Conservation (phyloP, 768 basidiomycete genomes). For the Chalciporus sphaerocephalus region DNA sequence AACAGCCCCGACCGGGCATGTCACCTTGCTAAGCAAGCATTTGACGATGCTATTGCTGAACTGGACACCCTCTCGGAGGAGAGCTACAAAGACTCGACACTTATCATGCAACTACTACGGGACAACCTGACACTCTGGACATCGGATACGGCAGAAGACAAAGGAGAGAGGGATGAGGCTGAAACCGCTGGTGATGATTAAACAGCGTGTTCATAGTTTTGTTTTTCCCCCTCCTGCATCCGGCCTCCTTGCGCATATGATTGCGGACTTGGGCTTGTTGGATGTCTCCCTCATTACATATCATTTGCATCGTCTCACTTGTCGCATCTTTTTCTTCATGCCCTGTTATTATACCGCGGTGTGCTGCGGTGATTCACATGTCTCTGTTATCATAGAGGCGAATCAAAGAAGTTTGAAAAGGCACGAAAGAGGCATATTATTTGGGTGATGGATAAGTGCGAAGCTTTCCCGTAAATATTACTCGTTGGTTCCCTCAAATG, state of each 20-base stretch:
- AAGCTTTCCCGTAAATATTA: no score
- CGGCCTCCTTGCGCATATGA: conserved; percentile 14
- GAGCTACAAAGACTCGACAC: conserved; percentile 98
- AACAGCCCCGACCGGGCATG: conserved; percentile 98
- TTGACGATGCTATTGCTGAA: conserved; percentile 98
- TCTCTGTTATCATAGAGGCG: conserved; percentile 31
- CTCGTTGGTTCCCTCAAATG: no score
- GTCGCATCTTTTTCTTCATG: conserved; percentile 31
- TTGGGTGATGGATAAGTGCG: neutral
- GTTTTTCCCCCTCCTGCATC: conserved; percentile 10
- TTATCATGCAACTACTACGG: conserved; percentile 94
- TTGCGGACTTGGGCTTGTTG: conserved; percentile 9
- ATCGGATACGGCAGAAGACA: conserved; percentile 95
- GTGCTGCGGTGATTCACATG: conserved; percentile 29
- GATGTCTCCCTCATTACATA: conserved; percentile 24
- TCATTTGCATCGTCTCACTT: conserved; percentile 31
- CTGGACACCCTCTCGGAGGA: conserved; percentile 98
- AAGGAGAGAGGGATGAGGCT: conserved; percentile 71
- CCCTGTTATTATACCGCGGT: conserved; percentile 36
- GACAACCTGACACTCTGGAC: conserved; percentile 99
- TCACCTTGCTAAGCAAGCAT: conserved; percentile 98
- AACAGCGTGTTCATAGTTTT: conserved; percentile 18
- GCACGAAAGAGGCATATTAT: no score
- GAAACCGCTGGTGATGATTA: conserved; percentile 68
- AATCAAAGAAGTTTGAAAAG: conserved; percentile 33